Evolutionary conservation across 2,329 filamentous ascomycete genomes (phyloP), one percentile per base, ranked within the genome.

Genomic region (Leptographium flavum): DNA sequence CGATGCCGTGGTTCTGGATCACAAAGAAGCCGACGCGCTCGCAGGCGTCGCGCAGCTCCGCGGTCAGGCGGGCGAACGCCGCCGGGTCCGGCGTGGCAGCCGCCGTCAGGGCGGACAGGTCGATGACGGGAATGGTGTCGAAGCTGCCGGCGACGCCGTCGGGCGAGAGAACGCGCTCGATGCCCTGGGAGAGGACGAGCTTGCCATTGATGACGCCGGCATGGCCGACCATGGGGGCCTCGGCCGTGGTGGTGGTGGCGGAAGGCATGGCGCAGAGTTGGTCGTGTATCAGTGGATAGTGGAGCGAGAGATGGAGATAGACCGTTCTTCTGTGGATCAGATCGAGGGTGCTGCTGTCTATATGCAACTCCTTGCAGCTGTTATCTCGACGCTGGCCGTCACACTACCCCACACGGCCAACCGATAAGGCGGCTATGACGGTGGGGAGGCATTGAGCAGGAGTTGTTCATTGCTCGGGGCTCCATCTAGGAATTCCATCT

Each of bases 21-120:
- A 74, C 74, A 56, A 75, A 74, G 58, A 75, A 75, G 19, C 40
- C 40, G 15, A 47, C 40, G 19, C 36, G 28, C 33, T 25, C 33
- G 38, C 45, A 43, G 25, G 40, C 46, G 33, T 42, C 27, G 27
- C 27, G 31, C 21, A 43, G 32, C 3, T 43, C 41, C 3, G 36
- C n/a, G 21, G 31, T 43, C 21, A 43, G 31, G 6, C 22, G 13
- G 11, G 41, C 32, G 5, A 43, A 17, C 11, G 41, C 41, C 7
- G 15, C 36, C 9, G 36, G 36, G 36, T 39, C 22, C 14, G 36
- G 14, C 2, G 15, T 40, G 15, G 7, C n/a, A n/a, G n/a, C n/a
- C n/a, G 36, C 13, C n/a, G 38, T 23, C 1, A 45, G 36, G 2
- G 37, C n/a, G 8, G 43, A 17, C 17, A 45, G 21, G 27, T 45